These are phyloP conservation scores for Clathrus columnatus DNA, from an alignment of 768 basidiomycete species.

Conservation along the genomic window DNA sequence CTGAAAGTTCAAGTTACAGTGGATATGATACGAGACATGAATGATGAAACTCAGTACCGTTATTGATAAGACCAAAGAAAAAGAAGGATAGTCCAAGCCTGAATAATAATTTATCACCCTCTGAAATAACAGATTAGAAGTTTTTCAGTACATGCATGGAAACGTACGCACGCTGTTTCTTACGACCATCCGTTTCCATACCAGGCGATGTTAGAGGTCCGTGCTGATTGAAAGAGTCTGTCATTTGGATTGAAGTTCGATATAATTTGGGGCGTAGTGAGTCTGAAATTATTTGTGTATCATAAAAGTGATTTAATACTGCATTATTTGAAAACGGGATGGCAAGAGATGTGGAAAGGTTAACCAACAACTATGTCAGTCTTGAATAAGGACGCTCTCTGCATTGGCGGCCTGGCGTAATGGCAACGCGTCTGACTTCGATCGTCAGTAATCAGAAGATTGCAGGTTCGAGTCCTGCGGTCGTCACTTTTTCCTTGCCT, in stretches of 20 bases:
- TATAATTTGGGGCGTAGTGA: background rate
- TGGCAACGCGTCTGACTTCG: conserved; percentile 5
- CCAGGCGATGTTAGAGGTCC: background rate
- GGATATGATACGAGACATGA: background rate
- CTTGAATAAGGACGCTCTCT: too few species aligned
- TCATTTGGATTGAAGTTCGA: background rate
- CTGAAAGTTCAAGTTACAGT: conserved; percentile 28
- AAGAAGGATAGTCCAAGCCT: conserved; percentile 64
- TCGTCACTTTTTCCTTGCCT: conserved; percentile 49
- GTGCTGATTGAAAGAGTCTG: background rate
- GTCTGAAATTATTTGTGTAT: background rate
- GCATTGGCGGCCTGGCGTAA: conserved; percentile 3
- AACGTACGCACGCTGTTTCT: too few species aligned
- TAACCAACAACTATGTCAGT: too few species aligned
- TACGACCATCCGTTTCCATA: too few species aligned
- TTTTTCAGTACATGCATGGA: too few species aligned
- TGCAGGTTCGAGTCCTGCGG: conserved; percentile 96
- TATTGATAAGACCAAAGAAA: conserved; percentile 87
- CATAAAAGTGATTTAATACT: background rate
- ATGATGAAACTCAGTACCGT: conserved; percentile 41
- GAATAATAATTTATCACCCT: conserved; percentile 18
- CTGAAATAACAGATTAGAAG: background rate
- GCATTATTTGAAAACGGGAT: background rate
- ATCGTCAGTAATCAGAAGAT: conserved; percentile 63
- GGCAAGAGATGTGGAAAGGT: too few species aligned